Base-by-base conservation (phyloP, 352 stramenopile species). In the Phytophthora multivora region DNA sequence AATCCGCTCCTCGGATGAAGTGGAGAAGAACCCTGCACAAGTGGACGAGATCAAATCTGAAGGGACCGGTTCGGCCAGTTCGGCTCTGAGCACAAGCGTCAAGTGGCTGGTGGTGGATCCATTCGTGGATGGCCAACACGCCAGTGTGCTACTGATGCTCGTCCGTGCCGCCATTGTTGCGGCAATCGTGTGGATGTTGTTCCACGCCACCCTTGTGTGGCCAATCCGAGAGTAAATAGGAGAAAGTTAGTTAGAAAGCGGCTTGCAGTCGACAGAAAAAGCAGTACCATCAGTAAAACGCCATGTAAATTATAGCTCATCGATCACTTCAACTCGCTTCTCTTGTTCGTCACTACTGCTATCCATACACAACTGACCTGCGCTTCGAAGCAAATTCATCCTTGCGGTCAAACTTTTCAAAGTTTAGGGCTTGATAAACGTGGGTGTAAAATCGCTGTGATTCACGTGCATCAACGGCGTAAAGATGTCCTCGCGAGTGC, bases 381-480 rank as follows among this genome's bases (percentile, higher is more conserved):
- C n/a, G n/a, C n/a, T n/a, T n/a, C n/a, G n/a, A n/a, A n/a, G n/a
- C n/a, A n/a, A n/a, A n/a, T n/a, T n/a, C n/a, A n/a, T n/a, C n/a
- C n/a, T n/a, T n/a, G n/a, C n/a, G n/a, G n/a, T n/a, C n/a, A n/a
- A n/a, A n/a, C n/a, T n/a, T n/a, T n/a, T n/a, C 51, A 36, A 31
- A 31, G 7, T 31, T 31, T 30, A 30, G 25, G 25, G 7, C 21
- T 23, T 54, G 52, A 64, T 51, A 28, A 80, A 80, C 13, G 45
- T 40, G 15, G 81, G 83, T 19, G 56, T 70, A 65, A 93, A 90
- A 33, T 63, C 42, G 53, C 81, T 90, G 66, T 66, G 76, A 26
- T 77, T 86, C 49, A 90, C 69, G 56, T 95, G 83, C 15, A 75
- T 67, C 45, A 95, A 62, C 36, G 86, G 83, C 51, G 88, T 69